phyloP scores from a whole-genome alignment of 1,284 basidiomycete genomes.

The Sanghuangporus sanghuang region DNA sequence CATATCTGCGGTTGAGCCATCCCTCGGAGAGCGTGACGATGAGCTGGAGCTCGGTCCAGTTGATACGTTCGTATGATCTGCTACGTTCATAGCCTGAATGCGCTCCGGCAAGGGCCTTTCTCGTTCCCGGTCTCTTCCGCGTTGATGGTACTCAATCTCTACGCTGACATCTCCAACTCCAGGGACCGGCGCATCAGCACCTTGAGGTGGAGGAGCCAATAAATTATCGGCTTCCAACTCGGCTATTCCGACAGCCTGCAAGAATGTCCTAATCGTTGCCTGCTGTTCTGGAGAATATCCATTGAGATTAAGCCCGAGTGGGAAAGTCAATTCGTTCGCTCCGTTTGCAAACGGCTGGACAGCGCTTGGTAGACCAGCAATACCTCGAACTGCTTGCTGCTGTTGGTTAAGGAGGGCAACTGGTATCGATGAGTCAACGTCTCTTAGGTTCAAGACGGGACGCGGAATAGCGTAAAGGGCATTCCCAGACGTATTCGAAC shows the following conservation, averaged over 20 bases:
- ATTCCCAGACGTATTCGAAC: background rate
- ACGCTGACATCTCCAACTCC: background rate
- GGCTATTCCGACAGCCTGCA: constrained; percentile 5
- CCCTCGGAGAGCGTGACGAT: background rate
- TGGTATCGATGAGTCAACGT: background rate
- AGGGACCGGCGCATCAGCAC: background rate
- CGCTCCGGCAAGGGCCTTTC: background rate
- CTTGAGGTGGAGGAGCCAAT: background rate
- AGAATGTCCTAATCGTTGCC: background rate
- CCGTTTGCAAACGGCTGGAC: background rate
- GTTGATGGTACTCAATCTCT: background rate
- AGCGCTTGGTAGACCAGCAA: background rate
- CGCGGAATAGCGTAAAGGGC: background rate
- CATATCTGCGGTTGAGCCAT: background rate
- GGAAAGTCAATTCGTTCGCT: background rate
- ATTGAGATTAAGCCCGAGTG: background rate
- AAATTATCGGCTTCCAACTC: background rate
- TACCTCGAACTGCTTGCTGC: background rate
- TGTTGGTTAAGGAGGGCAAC: background rate
- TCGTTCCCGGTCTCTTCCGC: background rate
- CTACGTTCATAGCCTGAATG: constrained; percentile 11
- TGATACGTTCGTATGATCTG: background rate
- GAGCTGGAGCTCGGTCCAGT: background rate
- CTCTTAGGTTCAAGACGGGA: background rate
- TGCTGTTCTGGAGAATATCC: background rate